Conservation (phyloP, 1,139 yeast genomes). For the Hanseniaspora gamundiae region DNA sequence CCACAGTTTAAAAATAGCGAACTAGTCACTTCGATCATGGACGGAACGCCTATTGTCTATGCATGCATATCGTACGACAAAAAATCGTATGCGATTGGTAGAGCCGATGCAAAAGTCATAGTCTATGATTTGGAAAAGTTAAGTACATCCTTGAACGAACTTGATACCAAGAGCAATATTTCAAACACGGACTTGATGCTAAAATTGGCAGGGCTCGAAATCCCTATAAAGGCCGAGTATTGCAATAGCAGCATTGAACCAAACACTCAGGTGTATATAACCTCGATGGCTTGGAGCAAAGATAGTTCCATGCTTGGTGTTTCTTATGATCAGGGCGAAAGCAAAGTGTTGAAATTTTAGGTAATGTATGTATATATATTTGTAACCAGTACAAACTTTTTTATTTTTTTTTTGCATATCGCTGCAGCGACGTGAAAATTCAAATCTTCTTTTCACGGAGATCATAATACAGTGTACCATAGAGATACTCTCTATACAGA, state of each 20-base stretch:
- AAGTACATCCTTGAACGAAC: slow-evolving; percentile 4
- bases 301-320: slow-evolving; percentile 8
- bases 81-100: slow-evolving; percentile 46
- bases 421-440: not conserved
- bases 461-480: too few relatives aligned
- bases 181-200: too few relatives aligned
- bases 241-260: slow-evolving; percentile 1
- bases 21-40: slow-evolving; percentile 30
- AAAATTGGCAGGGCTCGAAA: slow-evolving; percentile 12
- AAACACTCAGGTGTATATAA: slow-evolving; percentile 9
- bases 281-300: slow-evolving; percentile 12
- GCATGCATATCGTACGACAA: slow-evolving; percentile 41
- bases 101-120: slow-evolving; percentile 39
- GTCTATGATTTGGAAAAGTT: slow-evolving; percentile 13
- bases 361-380: not conserved
- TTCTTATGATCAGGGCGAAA: slow-evolving; percentile 7
- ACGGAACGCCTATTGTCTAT: slow-evolving; percentile 40
- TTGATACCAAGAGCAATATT: not conserved
- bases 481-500: too few relatives aligned
- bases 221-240: slow-evolving; percentile 11
- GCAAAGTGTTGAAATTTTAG: not conserved
- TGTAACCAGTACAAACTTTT: not conserved
- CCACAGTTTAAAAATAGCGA: slow-evolving; percentile 27
- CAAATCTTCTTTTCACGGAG: not conserved
- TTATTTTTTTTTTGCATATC: not conserved